Percentiles rank a stretch among this genome's conserved stretches.
phyloP scores from a whole-genome alignment of 2,329 filamentous ascomycete species.

The Colletotrichum sp. region DNA sequence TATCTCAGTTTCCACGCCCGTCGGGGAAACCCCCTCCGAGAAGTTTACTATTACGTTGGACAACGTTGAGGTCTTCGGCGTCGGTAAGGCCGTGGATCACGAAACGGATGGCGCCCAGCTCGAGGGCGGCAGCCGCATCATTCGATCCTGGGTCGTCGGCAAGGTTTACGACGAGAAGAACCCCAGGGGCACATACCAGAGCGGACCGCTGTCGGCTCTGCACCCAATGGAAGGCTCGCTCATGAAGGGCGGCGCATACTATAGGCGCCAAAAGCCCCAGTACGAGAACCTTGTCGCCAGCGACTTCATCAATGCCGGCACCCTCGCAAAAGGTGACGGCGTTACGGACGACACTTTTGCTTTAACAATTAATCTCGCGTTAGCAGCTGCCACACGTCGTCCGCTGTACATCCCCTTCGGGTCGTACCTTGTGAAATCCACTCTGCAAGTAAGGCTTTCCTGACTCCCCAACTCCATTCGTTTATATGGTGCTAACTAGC shows the following conservation, averaged over 20 bases:
- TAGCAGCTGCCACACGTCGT: conserved; percentile 30
- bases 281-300: neutral
- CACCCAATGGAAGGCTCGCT: neutral
- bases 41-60: neutral
- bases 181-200: neutral
- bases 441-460: neutral
- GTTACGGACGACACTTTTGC: conserved; percentile 55
- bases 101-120: neutral
- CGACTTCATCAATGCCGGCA: neutral
- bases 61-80: neutral
- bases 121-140: neutral
- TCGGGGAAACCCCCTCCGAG: neutral
- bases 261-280: neutral
- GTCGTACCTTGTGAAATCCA: neutral
- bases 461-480: neutral
- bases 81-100: neutral
- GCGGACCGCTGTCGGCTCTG: neutral
- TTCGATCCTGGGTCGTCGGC: neutral
- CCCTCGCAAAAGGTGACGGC: conserved; percentile 47
- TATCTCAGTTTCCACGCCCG: neutral
- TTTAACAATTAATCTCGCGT: neutral
- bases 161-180: neutral
- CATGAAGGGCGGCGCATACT: neutral
- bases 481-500: conserved; percentile 46
- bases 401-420: conserved; percentile 49